Conservation (phyloP, 1,139 yeast genomes). For the Hemisphaericaspora lyxosophila region DNA sequence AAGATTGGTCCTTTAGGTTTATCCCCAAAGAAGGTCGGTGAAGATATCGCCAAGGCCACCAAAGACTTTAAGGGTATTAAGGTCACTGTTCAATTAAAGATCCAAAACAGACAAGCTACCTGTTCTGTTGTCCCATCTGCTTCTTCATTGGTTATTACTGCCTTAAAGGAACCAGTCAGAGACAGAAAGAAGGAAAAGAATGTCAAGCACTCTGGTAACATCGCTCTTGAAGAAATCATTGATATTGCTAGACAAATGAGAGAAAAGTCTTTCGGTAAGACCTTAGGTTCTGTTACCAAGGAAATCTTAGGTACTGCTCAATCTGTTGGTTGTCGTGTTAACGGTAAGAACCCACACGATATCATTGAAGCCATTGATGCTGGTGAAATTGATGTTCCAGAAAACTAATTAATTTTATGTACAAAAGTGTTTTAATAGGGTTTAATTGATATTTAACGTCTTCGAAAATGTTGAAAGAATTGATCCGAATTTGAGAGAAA, state of each 20-base stretch:
- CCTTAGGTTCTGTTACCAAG: slow-evolving; percentile 93
- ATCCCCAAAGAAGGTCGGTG: slow-evolving; percentile 99
- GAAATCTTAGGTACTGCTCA: slow-evolving; percentile 99
- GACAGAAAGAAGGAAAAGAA: slow-evolving; percentile 99
- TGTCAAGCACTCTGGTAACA: slow-evolving; percentile 99
- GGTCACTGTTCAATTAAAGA: slow-evolving; percentile 97
- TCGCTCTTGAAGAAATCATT: slow-evolving; percentile 93
- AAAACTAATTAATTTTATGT: slow-evolving; percentile 53
- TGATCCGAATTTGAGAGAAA: background rate
- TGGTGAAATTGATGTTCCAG: slow-evolving; percentile 97
- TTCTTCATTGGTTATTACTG: slow-evolving; percentile 97
- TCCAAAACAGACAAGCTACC: slow-evolving; percentile 99
- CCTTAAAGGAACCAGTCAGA: slow-evolving; percentile 99
- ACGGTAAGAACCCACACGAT: slow-evolving; percentile 99
- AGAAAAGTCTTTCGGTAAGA: slow-evolving; percentile 98
- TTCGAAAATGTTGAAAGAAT: slow-evolving; percentile 5
- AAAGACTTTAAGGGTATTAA: slow-evolving; percentile 98
- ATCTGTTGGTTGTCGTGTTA: slow-evolving; percentile 98
- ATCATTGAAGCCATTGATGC: slow-evolving; percentile 96
- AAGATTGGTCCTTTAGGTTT: slow-evolving; percentile 99
- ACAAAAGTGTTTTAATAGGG: slow-evolving; percentile 20
- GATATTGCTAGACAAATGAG: slow-evolving; percentile 98
- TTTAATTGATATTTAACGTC: slow-evolving; percentile 17
- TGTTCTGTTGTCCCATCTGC: slow-evolving; percentile 99
- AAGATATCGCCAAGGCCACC: slow-evolving; percentile 99